Conservation (phyloP, 768 basidiomycete genomes). For the Chalciporus pseudorubinellus region DNA sequence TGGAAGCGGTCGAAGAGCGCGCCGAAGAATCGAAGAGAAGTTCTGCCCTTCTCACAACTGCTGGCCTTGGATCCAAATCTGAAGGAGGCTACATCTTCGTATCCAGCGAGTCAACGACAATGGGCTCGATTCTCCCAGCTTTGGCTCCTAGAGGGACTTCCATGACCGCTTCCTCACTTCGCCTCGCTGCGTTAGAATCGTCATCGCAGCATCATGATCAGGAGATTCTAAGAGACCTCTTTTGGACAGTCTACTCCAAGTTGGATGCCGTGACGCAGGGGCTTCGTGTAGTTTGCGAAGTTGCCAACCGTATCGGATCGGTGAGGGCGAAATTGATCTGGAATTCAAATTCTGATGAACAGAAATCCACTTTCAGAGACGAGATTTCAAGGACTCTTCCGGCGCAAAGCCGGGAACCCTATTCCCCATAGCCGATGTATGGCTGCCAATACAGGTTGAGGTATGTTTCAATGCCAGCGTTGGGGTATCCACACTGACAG, state of each 20-base stretch:
- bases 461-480: conserved; percentile 37
- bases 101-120: conserved; percentile 18
- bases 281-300: conserved; percentile 84
- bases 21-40: conserved; percentile 70
- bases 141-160: conserved; percentile 20
- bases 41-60: conserved; percentile 36
- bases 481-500: conserved; percentile 5
- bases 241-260: conserved; percentile 98
- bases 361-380: conserved; percentile 49
- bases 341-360: neutral
- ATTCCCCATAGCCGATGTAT: conserved; percentile 84
- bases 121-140: conserved; percentile 24
- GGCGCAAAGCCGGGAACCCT: conserved; percentile 72
- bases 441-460: conserved; percentile 87
- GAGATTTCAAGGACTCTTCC: conserved; percentile 87
- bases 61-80: conserved; percentile 38
- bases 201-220: conserved; percentile 72
- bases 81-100: conserved; percentile 55
- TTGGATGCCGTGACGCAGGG: conserved; percentile 92
- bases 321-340: conserved; percentile 46
- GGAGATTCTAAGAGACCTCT: conserved; percentile 85
- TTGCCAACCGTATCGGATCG: conserved; percentile 85
- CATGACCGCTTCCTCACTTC: conserved; percentile 52
- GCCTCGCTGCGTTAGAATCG: conserved; percentile 72
- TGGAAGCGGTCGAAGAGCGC: conserved; percentile 91